Base-by-base conservation (phyloP, 441 rosid species). In the Adansonia rubrostipa region DNA sequence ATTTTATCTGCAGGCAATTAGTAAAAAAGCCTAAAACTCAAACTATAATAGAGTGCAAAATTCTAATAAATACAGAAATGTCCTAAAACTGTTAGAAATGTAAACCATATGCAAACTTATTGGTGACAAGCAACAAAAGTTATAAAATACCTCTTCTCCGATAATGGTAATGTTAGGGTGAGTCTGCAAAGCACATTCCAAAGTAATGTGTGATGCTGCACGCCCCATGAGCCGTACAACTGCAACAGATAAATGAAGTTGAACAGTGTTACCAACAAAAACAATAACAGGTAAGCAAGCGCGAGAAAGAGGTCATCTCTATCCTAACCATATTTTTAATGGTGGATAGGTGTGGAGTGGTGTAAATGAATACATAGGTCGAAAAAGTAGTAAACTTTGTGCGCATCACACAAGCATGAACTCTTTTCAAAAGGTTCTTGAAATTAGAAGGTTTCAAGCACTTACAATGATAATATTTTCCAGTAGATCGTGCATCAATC, bases 401-500 rank as follows among this genome's bases (percentile, higher is more conserved):
- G 65, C 1, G 6, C 15, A n/a, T 6, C 61, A 51, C 67, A 28
- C 72, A 54, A 36, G 13, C 5, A 10, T 13, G 9, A 62, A 28
- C 9, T 15, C 10, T 44, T 10, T 77, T 44, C 48, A 44, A 44
- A 44, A 44, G 48, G 48, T 44, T 44, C 9, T 73, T 33, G 73
- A 58, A 75, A 78, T 20, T 58, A 40, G 0, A 60, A 44, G 71
- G 67, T 51, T 1, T 42, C 47, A 77, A 58, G 68, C 6, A 86
- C 98, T 90, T 89, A 96, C 99, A 96, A 67, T 96, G 99, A 79
- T 96, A 96, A 80, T 96, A 94, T 77, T 96, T 96, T 84, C 98
- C 99, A 36, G 99, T 94, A 17, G 99, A 96, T 54, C 99, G 89
- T 70, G 99, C 99, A 90, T 96, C 98, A 78, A 88, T 91, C 99